Evolutionary conservation across 2,329 filamentous ascomycete species (phyloP), one percentile per base, ranked within the genome.

Genomic region (Diplodia scrobiculata): DNA sequence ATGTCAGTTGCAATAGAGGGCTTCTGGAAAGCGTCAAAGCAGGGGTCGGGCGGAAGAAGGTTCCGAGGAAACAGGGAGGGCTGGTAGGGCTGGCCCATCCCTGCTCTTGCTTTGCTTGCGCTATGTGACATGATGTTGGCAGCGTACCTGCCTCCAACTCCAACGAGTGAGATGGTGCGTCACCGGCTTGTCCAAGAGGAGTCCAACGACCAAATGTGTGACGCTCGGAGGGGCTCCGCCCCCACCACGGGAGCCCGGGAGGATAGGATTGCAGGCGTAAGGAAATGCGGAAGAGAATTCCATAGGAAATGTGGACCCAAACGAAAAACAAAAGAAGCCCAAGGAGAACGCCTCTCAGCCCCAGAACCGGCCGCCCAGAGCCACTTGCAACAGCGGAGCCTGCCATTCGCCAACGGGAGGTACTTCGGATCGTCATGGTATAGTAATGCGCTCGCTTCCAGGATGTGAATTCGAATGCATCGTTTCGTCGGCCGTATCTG

Each of bases 401-500:
- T 41, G 55, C 38, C 45, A 13, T 60, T 60, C 55, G 55, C 55
- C 55, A 27, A 32, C 48, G 55, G 29, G 21, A 47, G 55, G 25
- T 17, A 9, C 27, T 27, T 47, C 11, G 25, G 29, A 60, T 60
- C 55, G 55, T 60, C 55, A 27, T 60, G 55, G 55, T 60, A 60
- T 60, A 60, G 38, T 60, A 53, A 54, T 25, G 29, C 55, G 55
- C 55, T 60, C 36, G 55, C 38, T 60, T 29, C 38, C 55, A 17
- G 55, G 29, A 27, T 58, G 34, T 34, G 41, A 25, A 58, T 58
- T 58, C 53, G 53, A 58, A 58, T 60, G 55, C 55, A 47, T 60
- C 55, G 55, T 60, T 10, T 60, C 55, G 38, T 60, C 55, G 55
- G 55, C 55, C 55, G 55, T 60, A 41, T 48, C 55, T 48, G 38